phyloP scores from a whole-genome alignment of 2,329 filamentous ascomycete species.

The Byssothecium circinans region DNA sequence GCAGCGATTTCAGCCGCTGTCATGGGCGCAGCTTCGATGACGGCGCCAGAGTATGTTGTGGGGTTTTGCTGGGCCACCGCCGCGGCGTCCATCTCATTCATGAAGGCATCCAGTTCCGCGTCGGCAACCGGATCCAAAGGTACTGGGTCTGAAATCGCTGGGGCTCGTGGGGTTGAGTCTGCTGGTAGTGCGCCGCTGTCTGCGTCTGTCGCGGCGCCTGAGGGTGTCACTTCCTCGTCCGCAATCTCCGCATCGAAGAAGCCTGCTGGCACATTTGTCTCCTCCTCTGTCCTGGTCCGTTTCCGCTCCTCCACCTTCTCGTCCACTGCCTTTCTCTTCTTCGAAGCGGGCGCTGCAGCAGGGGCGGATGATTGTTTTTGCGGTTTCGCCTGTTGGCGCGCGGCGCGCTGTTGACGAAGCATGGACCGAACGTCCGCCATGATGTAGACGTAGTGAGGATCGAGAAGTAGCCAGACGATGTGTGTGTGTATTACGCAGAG shows the following conservation, averaged over 20 bases:
- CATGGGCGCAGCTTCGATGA: slow-evolving; percentile 51
- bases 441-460: not conserved
- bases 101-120: slow-evolving; percentile 59
- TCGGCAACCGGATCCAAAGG: slow-evolving; percentile 23
- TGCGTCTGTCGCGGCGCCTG: not conserved
- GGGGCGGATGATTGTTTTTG: slow-evolving; percentile 34
- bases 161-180: slow-evolving; percentile 1
- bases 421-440: slow-evolving; percentile 45
- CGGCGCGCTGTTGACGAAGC: slow-evolving; percentile 44
- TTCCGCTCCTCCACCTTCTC: slow-evolving; percentile 35
- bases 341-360: slow-evolving; percentile 32
- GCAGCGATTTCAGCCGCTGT: slow-evolving; percentile 51
- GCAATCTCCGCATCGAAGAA: slow-evolving; percentile 41
- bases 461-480: too few species aligned
- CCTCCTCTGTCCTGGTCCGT: slow-evolving; percentile 36
- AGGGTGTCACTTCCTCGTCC: not conserved
- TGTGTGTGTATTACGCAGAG: too few species aligned
- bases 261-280: slow-evolving; percentile 35
- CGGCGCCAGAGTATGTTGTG: slow-evolving; percentile 60
- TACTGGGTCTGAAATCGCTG: slow-evolving; percentile 12
- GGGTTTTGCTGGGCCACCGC: slow-evolving; percentile 82
- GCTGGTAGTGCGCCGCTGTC: not conserved
- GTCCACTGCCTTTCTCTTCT: slow-evolving; percentile 41
- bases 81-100: slow-evolving; percentile 65
- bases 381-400: slow-evolving; percentile 37